Conservation (phyloP, 306 rosid genomes). For the Alnus glutinosa region DNA sequence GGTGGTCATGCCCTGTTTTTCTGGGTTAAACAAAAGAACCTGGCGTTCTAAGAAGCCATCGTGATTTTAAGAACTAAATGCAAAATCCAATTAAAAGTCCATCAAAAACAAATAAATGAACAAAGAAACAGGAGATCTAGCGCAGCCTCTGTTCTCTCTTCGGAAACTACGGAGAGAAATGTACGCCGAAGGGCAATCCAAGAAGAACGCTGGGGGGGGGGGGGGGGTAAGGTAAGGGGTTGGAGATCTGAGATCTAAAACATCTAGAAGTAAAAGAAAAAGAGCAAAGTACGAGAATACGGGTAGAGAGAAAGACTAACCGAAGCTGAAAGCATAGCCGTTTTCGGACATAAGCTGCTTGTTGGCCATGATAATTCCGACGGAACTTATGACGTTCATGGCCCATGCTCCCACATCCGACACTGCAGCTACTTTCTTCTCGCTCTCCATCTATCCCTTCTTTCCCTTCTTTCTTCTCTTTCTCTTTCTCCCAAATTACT, state of each 20-base stretch:
- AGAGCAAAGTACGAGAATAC: slow-evolving; percentile 8
- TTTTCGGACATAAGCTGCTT: slow-evolving; percentile 81
- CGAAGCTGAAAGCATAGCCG: slow-evolving; percentile 78
- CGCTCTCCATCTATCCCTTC: slow-evolving; percentile 53
- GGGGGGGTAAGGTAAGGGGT: not conserved
- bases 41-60: not conserved
- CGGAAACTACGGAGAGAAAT: too few species aligned
- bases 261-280: slow-evolving; percentile 4
- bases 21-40: not conserved
- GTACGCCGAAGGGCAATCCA: not conserved
- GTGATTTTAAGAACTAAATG: not conserved
- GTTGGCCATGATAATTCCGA: slow-evolving; percentile 89
- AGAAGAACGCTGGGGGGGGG: not conserved
- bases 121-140: not conserved
- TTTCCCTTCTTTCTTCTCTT: not conserved
- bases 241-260: slow-evolving; percentile 2
- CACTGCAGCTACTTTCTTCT: slow-evolving; percentile 64
- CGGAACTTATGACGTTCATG: slow-evolving; percentile 86
- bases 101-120: not conserved
- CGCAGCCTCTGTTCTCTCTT: not conserved
- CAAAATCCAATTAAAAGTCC: not conserved
- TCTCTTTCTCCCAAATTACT: not conserved
- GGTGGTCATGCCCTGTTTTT: not conserved
- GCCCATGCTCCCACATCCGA: slow-evolving; percentile 91
- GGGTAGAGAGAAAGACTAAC: slow-evolving; percentile 34